These are phyloP conservation scores for Corchorus olitorius DNA, from an alignment of 345 rosid species.

Conservation along the genomic window DNA sequence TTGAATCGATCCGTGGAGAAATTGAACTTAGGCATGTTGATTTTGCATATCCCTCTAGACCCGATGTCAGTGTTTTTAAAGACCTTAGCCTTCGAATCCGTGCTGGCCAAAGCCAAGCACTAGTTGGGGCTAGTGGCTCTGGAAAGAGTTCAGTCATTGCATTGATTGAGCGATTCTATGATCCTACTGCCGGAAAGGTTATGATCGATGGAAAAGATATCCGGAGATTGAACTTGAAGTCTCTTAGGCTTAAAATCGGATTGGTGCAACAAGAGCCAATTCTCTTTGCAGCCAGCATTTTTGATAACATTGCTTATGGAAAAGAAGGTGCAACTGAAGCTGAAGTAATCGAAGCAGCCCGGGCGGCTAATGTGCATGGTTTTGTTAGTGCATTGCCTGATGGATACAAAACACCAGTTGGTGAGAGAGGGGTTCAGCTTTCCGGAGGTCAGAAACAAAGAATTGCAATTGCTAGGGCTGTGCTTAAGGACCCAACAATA, in stretches of 20 bases:
- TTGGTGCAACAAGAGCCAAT: constrained; percentile 98
- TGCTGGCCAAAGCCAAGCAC: constrained; percentile 97
- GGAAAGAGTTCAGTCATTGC: constrained; percentile 97
- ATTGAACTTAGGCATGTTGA: constrained; percentile 96
- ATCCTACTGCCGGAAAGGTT: constrained; percentile 81
- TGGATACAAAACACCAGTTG: constrained; percentile 92
- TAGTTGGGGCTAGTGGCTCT: constrained; percentile 97
- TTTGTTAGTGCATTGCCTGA: constrained; percentile 92
- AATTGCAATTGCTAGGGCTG: constrained; percentile 95
- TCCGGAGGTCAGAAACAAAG: constrained; percentile 99
- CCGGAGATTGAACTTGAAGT: constrained; percentile 78
- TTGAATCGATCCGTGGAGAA: constrained; percentile 85
- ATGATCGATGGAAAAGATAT: constrained; percentile 97
- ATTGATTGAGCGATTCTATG: constrained; percentile 91
- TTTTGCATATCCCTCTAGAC: constrained; percentile 91
- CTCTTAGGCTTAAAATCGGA: constrained; percentile 86
- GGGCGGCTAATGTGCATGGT: constrained; percentile 87
- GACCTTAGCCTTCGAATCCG: constrained; percentile 87
- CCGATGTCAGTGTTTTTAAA: constrained; percentile 76
- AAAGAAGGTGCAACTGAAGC: constrained; percentile 91
- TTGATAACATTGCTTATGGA: constrained; percentile 94
- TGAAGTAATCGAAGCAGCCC: constrained; percentile 89
- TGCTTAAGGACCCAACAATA: constrained; percentile 91
- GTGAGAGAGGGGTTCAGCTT: constrained; percentile 96
- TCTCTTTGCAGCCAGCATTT: constrained; percentile 87